A percentile compares a stretch with the other conserved stretches of the same genome.
Conservation (phyloP, 1,284 basidiomycete species). For the Meripilus lineatus region DNA sequence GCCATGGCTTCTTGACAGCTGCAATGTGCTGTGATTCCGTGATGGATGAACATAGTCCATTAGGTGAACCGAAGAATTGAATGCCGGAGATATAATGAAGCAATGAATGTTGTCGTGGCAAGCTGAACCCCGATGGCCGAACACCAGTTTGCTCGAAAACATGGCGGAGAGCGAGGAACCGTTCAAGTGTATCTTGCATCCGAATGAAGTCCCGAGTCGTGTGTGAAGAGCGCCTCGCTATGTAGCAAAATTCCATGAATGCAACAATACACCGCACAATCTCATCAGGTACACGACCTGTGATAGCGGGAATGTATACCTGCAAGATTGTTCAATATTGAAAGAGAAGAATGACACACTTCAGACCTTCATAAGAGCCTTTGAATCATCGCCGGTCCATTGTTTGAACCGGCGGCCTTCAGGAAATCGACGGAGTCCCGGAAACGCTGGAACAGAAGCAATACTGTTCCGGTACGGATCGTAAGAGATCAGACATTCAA, state of each 20-base stretch:
- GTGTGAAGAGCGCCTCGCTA: conserved; percentile 4
- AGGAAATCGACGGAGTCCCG: too few relatives aligned
- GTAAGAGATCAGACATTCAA: neutral
- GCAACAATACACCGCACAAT: conserved; percentile 16
- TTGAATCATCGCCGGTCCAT: conserved; percentile 13
- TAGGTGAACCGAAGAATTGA: conserved; percentile 13
- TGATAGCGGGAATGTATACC: conserved; percentile 21
- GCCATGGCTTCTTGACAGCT: too few relatives aligned
- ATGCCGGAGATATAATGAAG: conserved; percentile 10
- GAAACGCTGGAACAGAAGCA: conserved; percentile 9
- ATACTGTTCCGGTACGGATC: conserved; percentile 4
- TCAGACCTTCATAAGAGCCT: conserved; percentile 12
- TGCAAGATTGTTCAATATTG: conserved; percentile 6
- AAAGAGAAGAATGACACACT: neutral
- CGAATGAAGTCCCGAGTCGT: conserved; percentile 1
- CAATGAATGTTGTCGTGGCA: conserved; percentile 20
- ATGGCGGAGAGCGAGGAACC: neutral
- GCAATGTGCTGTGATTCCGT: conserved; percentile 13
- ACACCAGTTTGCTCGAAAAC: conserved; percentile 2
- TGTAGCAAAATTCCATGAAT: conserved; percentile 17
- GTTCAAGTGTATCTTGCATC: conserved; percentile 4
- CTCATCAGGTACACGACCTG: conserved; percentile 15
- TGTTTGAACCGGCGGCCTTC: conserved; percentile 11
- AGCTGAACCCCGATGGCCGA: conserved; percentile 4
- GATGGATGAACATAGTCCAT: too few relatives aligned